Conservation (phyloP, 2,329 filamentous ascomycete genomes). For the Aspergillus candidus region DNA sequence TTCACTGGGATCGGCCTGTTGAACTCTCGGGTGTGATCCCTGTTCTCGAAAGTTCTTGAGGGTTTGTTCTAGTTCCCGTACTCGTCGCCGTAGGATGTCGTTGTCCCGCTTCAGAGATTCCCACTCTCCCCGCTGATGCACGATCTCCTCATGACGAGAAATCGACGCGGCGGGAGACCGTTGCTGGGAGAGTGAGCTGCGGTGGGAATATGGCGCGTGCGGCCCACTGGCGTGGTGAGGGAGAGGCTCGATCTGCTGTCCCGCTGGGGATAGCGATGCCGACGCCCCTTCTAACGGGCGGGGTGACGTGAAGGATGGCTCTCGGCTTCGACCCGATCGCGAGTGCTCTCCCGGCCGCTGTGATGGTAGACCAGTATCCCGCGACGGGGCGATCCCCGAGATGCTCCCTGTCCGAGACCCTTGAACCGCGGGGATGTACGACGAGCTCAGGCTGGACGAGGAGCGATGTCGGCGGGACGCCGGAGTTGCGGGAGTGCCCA, state of each 20-base stretch:
- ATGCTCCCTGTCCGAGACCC: constrained; percentile 32
- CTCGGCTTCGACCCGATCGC: constrained; percentile 34
- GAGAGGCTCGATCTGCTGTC: constrained; percentile 23
- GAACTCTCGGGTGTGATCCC: constrained; percentile 4
- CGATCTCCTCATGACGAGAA: constrained; percentile 39
- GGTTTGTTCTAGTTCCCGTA: constrained; percentile 39
- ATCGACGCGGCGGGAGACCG: constrained; percentile 23
- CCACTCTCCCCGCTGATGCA: constrained; percentile 38
- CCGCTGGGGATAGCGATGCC: constrained; percentile 23
- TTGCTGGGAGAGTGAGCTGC: constrained; percentile 26
- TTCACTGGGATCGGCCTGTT: not conserved
- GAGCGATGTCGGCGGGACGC: constrained; percentile 52
- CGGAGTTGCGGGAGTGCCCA: constrained; percentile 47
- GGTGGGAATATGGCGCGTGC: constrained; percentile 23
- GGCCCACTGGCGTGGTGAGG: constrained; percentile 18
- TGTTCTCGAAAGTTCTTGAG: constrained; percentile 28
- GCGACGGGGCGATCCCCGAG: constrained; percentile 40
- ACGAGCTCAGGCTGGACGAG: constrained; percentile 48
- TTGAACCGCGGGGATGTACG: constrained; percentile 35
- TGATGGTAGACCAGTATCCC: constrained; percentile 30
- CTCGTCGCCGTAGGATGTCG: constrained; percentile 38
- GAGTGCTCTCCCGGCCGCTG: constrained; percentile 24
- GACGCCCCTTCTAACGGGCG: constrained; percentile 29
- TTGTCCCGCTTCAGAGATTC: constrained; percentile 43
- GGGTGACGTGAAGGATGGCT: constrained; percentile 37